A percentile compares a stretch with the other conserved stretches of the same genome.
phyloP scores from a whole-genome alignment of 78 protist genomes.

The Monocercomonoides exilis region DNA sequence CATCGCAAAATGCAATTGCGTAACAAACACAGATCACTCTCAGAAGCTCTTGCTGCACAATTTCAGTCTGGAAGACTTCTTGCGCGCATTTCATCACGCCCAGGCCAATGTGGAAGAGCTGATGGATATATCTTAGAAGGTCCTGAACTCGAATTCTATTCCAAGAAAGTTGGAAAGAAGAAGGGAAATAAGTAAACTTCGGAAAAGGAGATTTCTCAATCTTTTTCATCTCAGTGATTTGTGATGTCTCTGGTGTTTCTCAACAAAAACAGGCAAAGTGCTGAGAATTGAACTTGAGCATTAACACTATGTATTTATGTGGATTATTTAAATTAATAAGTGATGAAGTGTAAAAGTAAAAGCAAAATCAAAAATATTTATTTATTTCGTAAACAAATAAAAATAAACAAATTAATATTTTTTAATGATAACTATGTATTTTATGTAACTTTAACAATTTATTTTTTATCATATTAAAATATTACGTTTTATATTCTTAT shows the following conservation, averaged over 20 bases:
- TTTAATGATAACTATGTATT: no score
- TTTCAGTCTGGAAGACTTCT: constrained; percentile 83
- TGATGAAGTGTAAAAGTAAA: no score
- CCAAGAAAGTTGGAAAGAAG: constrained; percentile 76
- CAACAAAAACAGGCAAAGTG: background rate
- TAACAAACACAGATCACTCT: background rate
- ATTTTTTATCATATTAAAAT: no score
- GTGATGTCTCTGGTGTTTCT: background rate
- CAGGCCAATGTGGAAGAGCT: constrained; percentile 93
- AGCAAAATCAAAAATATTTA: no score
- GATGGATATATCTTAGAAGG: constrained; percentile 99
- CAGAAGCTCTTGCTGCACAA: constrained; percentile 61
- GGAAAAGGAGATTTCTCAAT: background rate
- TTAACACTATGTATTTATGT: no score
- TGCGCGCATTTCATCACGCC: constrained; percentile 81
- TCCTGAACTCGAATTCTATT: constrained; percentile 94
- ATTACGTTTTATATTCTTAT: no score
- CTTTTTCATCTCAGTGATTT: background rate
- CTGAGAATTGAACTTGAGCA: no score
- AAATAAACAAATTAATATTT: no score
- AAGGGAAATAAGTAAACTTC: no score
- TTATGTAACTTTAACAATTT: no score
- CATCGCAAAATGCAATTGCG: background rate
- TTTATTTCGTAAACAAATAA: no score
- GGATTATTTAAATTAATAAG: no score